Evolutionary conservation across 495 filamentous ascomycete genomes (phyloP).

Genomic region (Filosporella fistucella): DNA sequence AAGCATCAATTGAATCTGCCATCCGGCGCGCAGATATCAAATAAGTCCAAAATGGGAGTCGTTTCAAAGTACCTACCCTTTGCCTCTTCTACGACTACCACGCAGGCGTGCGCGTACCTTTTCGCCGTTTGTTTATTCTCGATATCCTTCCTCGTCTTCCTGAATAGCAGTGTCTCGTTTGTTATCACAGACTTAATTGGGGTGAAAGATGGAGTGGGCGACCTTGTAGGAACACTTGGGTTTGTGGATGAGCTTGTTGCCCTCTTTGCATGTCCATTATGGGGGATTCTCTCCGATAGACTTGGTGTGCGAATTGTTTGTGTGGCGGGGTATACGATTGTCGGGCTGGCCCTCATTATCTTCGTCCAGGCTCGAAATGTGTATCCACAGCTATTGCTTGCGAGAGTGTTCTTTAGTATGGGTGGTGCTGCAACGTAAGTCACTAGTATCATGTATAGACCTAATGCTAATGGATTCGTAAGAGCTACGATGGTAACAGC

Average conservation of each 20-base stretch:
- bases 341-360: constrained; percentile 69
- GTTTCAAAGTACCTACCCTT: constrained; percentile 49
- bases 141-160: constrained; percentile 95
- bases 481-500: constrained; percentile 96
- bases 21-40: background rate
- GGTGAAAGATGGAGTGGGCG: constrained; percentile 68
- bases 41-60: constrained; percentile 15
- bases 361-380: constrained; percentile 85
- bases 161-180: constrained; percentile 91
- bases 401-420: constrained; percentile 80
- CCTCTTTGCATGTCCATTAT: constrained; percentile 82
- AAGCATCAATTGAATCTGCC: background rate
- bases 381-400: constrained; percentile 85
- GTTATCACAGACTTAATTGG: constrained; percentile 90
- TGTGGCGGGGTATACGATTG: constrained; percentile 72
- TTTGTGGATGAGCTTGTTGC: constrained; percentile 95
- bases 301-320: constrained; percentile 80
- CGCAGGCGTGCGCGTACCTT: constrained; percentile 81
- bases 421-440: constrained; percentile 80
- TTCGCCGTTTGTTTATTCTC: constrained; percentile 88
- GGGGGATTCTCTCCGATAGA: constrained; percentile 89
- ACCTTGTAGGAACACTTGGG: constrained; percentile 88
- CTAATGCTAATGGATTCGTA: background rate
- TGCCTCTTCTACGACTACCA: constrained; percentile 52
- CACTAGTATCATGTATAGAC: background rate